Evolutionary conservation across 352 stramenopile genomes (phyloP).

Genomic region (Peronospora farinosa): DNA sequence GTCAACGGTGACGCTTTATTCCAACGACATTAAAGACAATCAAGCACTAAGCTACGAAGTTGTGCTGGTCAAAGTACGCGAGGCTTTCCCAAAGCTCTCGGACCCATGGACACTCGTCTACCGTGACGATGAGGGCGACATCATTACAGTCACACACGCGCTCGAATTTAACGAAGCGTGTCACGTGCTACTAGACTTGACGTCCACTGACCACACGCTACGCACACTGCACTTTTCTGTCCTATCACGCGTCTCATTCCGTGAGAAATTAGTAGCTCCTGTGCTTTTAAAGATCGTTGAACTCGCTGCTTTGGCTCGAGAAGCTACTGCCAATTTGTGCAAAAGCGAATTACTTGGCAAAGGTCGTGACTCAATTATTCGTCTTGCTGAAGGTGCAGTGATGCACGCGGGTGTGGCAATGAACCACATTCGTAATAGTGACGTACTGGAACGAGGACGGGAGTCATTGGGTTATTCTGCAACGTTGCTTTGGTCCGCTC

Average conservation of each 20-base stretch:
- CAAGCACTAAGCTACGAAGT: slow-evolving; percentile 38
- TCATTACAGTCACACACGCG: slow-evolving; percentile 48
- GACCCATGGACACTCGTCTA: slow-evolving; percentile 52
- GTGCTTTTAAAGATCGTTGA: slow-evolving; percentile 46
- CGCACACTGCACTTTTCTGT: slow-evolving; percentile 55
- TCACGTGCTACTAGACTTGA: slow-evolving; percentile 39
- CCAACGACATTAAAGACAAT: slow-evolving; percentile 11
- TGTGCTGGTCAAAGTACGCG: slow-evolving; percentile 35
- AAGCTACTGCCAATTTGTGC: slow-evolving; percentile 20
- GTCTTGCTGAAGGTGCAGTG: slow-evolving; percentile 29
- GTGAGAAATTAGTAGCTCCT: slow-evolving; percentile 40
- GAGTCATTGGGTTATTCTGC: slow-evolving; percentile 48
- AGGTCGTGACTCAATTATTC: slow-evolving; percentile 41
- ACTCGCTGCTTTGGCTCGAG: slow-evolving; percentile 37
- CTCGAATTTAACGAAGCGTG: slow-evolving; percentile 54
- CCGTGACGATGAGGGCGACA: slow-evolving; percentile 62
- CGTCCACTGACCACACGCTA: slow-evolving; percentile 8
- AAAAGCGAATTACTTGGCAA: slow-evolving; percentile 40
- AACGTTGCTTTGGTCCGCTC: slow-evolving; percentile 35
- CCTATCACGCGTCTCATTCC: slow-evolving; percentile 41
- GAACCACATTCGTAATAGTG: slow-evolving; percentile 32
- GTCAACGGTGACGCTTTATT: slow-evolving; percentile 26
- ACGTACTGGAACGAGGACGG: slow-evolving; percentile 42
- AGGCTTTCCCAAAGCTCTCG: slow-evolving; percentile 30
- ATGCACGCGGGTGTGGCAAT: slow-evolving; percentile 29